Conservation (phyloP, 768 basidiomycete genomes). For the Antrodiella citrinella region DNA sequence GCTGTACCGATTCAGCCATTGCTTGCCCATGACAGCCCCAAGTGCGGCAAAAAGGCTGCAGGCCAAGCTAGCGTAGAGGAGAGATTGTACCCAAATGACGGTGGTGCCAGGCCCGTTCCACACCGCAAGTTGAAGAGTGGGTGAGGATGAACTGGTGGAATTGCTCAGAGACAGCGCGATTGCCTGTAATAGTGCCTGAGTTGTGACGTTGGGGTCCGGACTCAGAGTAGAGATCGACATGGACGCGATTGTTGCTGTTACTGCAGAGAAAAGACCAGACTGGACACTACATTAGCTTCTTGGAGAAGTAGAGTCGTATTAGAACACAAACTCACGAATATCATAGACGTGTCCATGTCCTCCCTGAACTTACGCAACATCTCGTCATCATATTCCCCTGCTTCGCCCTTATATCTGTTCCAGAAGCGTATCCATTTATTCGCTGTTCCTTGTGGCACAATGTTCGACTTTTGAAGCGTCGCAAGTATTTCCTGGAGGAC, state of each 20-base stretch:
- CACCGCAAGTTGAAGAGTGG: neutral
- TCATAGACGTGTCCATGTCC: neutral
- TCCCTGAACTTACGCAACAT: neutral
- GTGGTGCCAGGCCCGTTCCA: constrained; percentile 8
- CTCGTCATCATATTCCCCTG: neutral
- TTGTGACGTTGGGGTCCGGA: neutral
- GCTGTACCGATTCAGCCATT: constrained; percentile 10
- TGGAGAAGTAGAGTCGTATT: neutral
- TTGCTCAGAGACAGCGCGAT: neutral
- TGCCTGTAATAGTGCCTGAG: neutral
- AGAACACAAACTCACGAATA: neutral
- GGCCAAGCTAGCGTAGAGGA: constrained; percentile 12
- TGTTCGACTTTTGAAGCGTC: too few species aligned
- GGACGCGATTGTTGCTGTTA: neutral
- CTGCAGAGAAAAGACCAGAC: neutral
- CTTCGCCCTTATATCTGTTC: neutral
- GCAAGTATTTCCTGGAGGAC: too few species aligned
- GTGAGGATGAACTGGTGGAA: neutral
- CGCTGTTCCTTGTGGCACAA: too few species aligned
- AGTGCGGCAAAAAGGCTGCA: constrained; percentile 12
- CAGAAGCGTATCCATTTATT: too few species aligned
- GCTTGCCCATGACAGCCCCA: constrained; percentile 15
- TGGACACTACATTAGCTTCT: neutral
- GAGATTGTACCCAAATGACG: constrained; percentile 9
- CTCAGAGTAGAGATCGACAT: neutral